Conservation (phyloP, 2,329 filamentous ascomycete genomes). For the Colletotrichum spaethianum region DNA sequence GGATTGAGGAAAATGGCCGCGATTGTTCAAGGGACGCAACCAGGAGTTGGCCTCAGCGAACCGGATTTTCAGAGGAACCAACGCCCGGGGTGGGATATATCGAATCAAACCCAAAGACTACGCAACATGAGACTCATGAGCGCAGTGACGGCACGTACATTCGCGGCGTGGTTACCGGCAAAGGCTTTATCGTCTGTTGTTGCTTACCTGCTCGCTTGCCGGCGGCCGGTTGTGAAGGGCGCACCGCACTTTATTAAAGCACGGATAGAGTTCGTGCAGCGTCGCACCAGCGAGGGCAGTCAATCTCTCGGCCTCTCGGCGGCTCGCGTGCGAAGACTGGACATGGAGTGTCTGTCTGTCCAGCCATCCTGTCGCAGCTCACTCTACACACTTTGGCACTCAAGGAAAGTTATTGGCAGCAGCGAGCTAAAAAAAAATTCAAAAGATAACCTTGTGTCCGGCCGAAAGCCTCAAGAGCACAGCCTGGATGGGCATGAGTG, state of each 20-base stretch:
- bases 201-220: neutral
- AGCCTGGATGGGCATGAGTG: neutral
- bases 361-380: neutral
- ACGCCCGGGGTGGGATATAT: conserved; percentile 10
- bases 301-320: neutral
- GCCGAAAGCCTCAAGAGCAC: conserved; percentile 5
- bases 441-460: neutral
- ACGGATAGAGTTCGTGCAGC: conserved; percentile 24
- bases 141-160: neutral
- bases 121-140: neutral
- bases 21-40: conserved; percentile 21
- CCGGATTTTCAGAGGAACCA: conserved; percentile 35
- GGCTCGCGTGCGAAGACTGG: neutral
- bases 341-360: neutral
- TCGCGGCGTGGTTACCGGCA: neutral
- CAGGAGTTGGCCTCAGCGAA: conserved; percentile 14
- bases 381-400: neutral
- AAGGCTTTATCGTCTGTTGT: neutral
- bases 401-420: neutral
- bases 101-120: conserved; percentile 6
- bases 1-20: conserved; percentile 30
- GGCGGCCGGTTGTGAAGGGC: neutral
- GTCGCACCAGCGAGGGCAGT: conserved; percentile 11
- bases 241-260: neutral
- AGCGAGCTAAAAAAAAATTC: neutral